phyloP scores from a whole-genome alignment of 768 basidiomycete genomes.

The Amanita subjunquillea region DNA sequence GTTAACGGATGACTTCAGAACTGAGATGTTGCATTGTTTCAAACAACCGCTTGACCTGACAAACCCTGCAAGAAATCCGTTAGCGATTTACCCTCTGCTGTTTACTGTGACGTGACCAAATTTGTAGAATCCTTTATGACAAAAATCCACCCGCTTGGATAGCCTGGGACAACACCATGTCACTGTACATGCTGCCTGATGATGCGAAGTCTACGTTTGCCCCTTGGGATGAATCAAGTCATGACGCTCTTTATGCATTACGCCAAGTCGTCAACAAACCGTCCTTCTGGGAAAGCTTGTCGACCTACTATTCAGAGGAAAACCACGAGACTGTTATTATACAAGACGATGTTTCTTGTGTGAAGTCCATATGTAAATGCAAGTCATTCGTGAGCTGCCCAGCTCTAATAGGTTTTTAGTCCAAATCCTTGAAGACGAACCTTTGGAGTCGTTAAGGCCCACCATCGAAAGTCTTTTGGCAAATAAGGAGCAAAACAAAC shows the following conservation, averaged over 20 bases:
- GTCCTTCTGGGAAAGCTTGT: constrained; percentile 60
- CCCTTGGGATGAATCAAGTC: constrained; percentile 48
- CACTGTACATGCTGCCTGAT: constrained; percentile 39
- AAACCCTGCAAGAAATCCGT: constrained; percentile 30
- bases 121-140: constrained; percentile 41
- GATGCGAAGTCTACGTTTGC: constrained; percentile 37
- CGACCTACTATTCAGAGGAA: constrained; percentile 68
- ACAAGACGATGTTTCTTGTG: constrained; percentile 60
- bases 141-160: constrained; percentile 57
- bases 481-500: constrained; percentile 77
- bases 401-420: constrained; percentile 26
- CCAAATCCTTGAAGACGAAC: constrained; percentile 70
- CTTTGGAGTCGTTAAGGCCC: constrained; percentile 51
- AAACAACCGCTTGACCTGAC: constrained; percentile 33
- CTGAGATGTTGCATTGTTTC: constrained; percentile 46
- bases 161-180: constrained; percentile 41
- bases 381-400: background rate
- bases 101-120: background rate
- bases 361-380: constrained; percentile 65
- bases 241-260: constrained; percentile 38
- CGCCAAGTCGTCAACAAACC: constrained; percentile 34
- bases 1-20: constrained; percentile 42
- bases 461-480: constrained; percentile 52
- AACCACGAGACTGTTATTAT: constrained; percentile 55
- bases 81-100: constrained; percentile 13